Evolutionary conservation across 208 protist species (phyloP).

Genomic region (Crithidia brevicula): DNA sequence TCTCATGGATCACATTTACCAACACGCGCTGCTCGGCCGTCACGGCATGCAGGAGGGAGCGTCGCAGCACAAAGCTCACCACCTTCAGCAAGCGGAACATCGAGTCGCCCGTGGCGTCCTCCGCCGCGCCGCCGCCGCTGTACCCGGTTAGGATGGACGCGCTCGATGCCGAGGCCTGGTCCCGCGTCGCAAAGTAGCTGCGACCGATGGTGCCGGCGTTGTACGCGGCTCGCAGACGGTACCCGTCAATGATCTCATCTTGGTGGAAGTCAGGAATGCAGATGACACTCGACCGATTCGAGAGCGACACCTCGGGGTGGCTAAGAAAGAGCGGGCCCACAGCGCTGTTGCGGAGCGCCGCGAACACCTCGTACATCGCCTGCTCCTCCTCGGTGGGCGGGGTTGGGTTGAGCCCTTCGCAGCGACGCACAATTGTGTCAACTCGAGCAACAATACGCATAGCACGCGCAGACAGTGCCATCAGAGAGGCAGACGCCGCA

Average conservation of each 20-base stretch:
- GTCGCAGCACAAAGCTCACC: slow-evolving; percentile 73
- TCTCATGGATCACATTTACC: slow-evolving; percentile 53
- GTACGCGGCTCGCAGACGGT: slow-evolving; percentile 49
- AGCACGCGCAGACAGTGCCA: slow-evolving; percentile 34
- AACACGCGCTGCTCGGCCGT: slow-evolving; percentile 64
- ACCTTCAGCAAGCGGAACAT: slow-evolving; percentile 64
- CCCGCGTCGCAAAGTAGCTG: slow-evolving; percentile 58
- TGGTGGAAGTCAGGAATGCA: slow-evolving; percentile 63
- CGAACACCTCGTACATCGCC: slow-evolving; percentile 56
- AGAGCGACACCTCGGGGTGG: slow-evolving; percentile 80
- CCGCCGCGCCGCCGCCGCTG: background rate
- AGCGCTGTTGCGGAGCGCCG: slow-evolving; percentile 45
- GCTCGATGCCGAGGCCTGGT: slow-evolving; percentile 4
- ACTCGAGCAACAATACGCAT: slow-evolving; percentile 38
- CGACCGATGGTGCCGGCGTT: slow-evolving; percentile 73
- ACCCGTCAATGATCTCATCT: slow-evolving; percentile 62
- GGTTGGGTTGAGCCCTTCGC: slow-evolving; percentile 29
- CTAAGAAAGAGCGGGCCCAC: slow-evolving; percentile 62
- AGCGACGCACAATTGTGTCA: slow-evolving; percentile 52
- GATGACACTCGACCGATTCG: slow-evolving; percentile 75
- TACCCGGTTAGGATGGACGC: slow-evolving; percentile 2
- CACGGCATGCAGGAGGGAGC: slow-evolving; percentile 44
- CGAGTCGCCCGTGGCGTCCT: slow-evolving; percentile 9
- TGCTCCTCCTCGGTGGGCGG: slow-evolving; percentile 39
- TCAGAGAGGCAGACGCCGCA: background rate